Evolutionary conservation across 169 alveolate species (phyloP).

Genomic region (Plasmodium sp.): DNA sequence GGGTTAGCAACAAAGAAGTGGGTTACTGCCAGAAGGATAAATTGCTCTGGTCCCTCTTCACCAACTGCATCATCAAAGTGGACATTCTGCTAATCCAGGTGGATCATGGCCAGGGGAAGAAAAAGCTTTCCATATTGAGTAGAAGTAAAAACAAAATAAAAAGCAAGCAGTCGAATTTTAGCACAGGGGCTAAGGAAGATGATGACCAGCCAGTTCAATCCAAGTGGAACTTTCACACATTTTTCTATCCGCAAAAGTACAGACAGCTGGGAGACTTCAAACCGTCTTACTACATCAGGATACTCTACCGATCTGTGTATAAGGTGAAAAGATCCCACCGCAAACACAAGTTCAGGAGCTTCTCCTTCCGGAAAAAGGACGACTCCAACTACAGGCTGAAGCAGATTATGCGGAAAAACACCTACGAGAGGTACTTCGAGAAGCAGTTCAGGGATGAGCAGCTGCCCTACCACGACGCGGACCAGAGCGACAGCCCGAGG

Average conservation of each 20-base stretch:
- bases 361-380: constrained; percentile 16
- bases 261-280: constrained; percentile 56
- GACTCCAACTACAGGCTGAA: constrained; percentile 11
- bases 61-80: constrained; percentile 42
- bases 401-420: constrained; percentile 24
- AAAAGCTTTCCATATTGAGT: not conserved
- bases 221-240: constrained; percentile 12
- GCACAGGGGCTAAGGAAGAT: constrained; percentile 1
- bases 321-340: constrained; percentile 11
- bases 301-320: constrained; percentile 54
- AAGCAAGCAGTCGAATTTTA: not conserved
- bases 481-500: not conserved
- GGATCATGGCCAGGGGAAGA: constrained; percentile 29
- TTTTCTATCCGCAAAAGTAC: constrained; percentile 32
- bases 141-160: not conserved
- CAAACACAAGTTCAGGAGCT: not conserved
- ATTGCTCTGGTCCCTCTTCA: constrained; percentile 56
- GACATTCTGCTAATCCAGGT: constrained; percentile 47
- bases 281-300: constrained; percentile 73
- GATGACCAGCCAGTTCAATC: not conserved
- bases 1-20: constrained; percentile 70
- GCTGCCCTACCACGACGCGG: not conserved
- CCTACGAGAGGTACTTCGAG: constrained; percentile 64
- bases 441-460: constrained; percentile 46
- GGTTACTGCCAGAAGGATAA: constrained; percentile 71